Percentiles rank a stretch among this genome's conserved stretches.
These are phyloP conservation scores for Brasenia schreberi DNA, from an alignment of 164 flowering plant species.

Conservation along the genomic window DNA sequence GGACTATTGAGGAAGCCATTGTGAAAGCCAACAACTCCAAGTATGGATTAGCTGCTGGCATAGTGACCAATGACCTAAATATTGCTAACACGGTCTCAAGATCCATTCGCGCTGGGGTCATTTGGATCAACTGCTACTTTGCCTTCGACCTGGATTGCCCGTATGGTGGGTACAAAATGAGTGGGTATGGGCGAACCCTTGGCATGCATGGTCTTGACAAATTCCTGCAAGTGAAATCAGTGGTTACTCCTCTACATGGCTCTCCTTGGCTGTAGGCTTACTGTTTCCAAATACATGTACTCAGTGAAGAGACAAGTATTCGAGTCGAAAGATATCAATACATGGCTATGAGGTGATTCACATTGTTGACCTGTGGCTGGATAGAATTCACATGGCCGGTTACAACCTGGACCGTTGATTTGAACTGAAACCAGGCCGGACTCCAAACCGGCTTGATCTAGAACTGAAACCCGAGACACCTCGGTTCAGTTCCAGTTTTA, in stretches of 20 bases:
- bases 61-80: conserved; percentile 51
- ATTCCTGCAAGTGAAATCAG: conserved; percentile 60
- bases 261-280: conserved; percentile 60
- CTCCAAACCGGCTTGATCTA: no score
- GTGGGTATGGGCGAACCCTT: conserved; percentile 51
- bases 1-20: conserved; percentile 63
- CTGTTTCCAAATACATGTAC: no score
- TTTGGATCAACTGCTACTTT: conserved; percentile 71
- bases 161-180: conserved; percentile 70
- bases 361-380: no score
- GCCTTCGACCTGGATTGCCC: conserved; percentile 43
- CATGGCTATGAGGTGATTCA: no score
- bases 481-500: no score
- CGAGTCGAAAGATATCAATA: no score
- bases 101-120: conserved; percentile 53
- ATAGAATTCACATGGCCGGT: no score
- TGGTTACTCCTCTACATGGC: conserved; percentile 51
- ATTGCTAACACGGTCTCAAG: conserved; percentile 58
- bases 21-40: conserved; percentile 47
- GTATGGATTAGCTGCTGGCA: conserved; percentile 70
- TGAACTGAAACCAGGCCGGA: no score
- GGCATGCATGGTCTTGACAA: conserved; percentile 53
- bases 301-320: no score
- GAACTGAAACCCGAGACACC: no score
- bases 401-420: no score